Evolutionary conservation across 192 early-diverging fungal species (phyloP).

Genomic region (Geranomyces michiganensis): DNA sequence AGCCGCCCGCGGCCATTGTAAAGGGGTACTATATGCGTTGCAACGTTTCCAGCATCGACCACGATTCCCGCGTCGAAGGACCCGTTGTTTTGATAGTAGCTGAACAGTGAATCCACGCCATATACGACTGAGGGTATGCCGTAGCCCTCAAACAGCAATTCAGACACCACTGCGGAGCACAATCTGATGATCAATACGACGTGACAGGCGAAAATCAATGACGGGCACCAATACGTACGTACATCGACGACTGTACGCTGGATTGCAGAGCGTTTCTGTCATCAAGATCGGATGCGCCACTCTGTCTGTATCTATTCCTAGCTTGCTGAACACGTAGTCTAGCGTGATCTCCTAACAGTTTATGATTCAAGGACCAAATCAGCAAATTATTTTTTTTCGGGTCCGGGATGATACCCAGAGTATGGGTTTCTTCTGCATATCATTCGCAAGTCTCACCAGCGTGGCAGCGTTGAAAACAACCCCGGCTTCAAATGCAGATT

Average conservation of each 20-base stretch:
- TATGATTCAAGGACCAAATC: no score
- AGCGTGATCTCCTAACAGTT: slow-evolving; percentile 76
- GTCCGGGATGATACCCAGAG: slow-evolving; percentile 27
- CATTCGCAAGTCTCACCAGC: slow-evolving; percentile 73
- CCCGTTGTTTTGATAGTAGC: slow-evolving; percentile 73
- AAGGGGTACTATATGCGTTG: slow-evolving; percentile 79
- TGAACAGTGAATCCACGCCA: slow-evolving; percentile 87
- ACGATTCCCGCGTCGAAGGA: slow-evolving; percentile 66
- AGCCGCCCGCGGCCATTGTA: slow-evolving; percentile 60
- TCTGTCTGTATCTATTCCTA: slow-evolving; percentile 72
- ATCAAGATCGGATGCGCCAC: slow-evolving; percentile 83
- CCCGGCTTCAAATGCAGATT: slow-evolving; percentile 67
- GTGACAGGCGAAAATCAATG: neutral
- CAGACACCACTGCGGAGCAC: slow-evolving; percentile 69
- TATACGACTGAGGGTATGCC: slow-evolving; percentile 74
- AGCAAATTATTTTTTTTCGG: no score
- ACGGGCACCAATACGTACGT: slow-evolving; percentile 14
- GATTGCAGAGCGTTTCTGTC: slow-evolving; percentile 83
- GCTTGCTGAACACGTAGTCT: slow-evolving; percentile 82
- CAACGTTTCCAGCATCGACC: slow-evolving; percentile 69
- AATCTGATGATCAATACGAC: neutral
- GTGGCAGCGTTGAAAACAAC: slow-evolving; percentile 74
- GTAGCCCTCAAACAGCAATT: slow-evolving; percentile 89
- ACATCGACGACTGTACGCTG: slow-evolving; percentile 75
- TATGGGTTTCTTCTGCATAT: slow-evolving; percentile 46